Base-by-base conservation (phyloP, 1,284 basidiomycete species). In the Sanghuangporus weigelae region DNA sequence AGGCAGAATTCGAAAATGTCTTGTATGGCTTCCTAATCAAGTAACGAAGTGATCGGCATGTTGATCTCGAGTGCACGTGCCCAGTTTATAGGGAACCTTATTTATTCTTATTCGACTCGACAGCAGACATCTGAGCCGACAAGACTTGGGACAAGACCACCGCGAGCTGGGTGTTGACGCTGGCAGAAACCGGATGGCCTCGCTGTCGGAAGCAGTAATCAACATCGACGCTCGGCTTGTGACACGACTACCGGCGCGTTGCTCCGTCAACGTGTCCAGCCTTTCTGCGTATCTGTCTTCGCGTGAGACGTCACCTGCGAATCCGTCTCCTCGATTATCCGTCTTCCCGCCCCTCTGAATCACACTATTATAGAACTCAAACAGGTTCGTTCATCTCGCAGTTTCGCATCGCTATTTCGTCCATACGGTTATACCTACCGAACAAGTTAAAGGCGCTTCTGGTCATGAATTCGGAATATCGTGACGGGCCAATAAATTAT, bases 261-360 rank as follows among this genome's bases (percentile, higher is more conserved):
- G 21, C 26, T 54, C 31, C 53, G 26, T n/a, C 53, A 54, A 54
- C 53, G 53, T 54, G 53, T 35, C 31, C 53, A 36, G 53, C 5
- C 31, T 36, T 62, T 61, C 55, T 57, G 21, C 42, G 26, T 44
- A 57, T 57, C 40, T 31, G 50, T 36, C 60, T 57, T 57, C 60
- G 21, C 60, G 60, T 62, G 60, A 44, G 60, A 62, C 60, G 53
- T 57, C 31, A 56, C 36, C 51, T 42, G 48, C 36, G 31, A 54
- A 54, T 38, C 31, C 31, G 48, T 19, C 58, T 60, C 49, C 60
- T 57, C 19, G 60, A 62, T 57, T 31, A 40, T n/a, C 55, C 40
- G 60, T 42, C 51, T 55, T 57, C 36, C 54, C 44, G 53, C 35
- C 60, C 35, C 31, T 38, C 44, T 57, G 16, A 57, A 16, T 26